Conservation (phyloP, 2,329 filamentous ascomycete species). For the Pestalotiopsis fici region DNA sequence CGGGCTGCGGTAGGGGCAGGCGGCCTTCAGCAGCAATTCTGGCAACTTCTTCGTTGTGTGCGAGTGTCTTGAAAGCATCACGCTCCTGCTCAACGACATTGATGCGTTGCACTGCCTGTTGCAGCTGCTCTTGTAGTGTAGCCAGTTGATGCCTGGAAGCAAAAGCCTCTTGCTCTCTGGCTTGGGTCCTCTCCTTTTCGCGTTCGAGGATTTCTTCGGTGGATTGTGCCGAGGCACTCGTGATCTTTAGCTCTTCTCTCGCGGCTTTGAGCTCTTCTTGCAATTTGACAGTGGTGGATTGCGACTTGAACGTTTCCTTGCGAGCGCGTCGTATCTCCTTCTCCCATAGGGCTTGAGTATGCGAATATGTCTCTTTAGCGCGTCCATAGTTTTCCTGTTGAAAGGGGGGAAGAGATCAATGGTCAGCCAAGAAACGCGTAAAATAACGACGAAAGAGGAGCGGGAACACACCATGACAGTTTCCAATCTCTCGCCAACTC, state of each 20-base stretch:
- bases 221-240: conserved; percentile 54
- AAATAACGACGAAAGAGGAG: background rate
- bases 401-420: background rate
- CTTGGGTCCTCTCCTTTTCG: conserved; percentile 62
- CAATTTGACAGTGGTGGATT: conserved; percentile 68
- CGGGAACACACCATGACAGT: conserved; percentile 62
- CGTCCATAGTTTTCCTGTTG: conserved; percentile 68
- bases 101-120: conserved; percentile 62
- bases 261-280: conserved; percentile 68
- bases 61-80: conserved; percentile 70
- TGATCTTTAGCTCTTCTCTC: conserved; percentile 66
- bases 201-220: conserved; percentile 61
- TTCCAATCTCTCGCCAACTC: conserved; percentile 67
- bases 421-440: background rate
- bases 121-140: conserved; percentile 66
- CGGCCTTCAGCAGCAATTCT: conserved; percentile 72
- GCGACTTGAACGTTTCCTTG: conserved; percentile 76
- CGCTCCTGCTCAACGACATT: conserved; percentile 72
- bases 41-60: conserved; percentile 73
- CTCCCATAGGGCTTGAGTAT: conserved; percentile 69
- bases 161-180: conserved; percentile 70
- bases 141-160: conserved; percentile 66
- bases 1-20: conserved; percentile 61
- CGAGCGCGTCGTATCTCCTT: conserved; percentile 70
- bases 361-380: conserved; percentile 68